Base-by-base conservation (phyloP, 371 early-diverging fungal species). In the Rhizomucor pusillus region DNA sequence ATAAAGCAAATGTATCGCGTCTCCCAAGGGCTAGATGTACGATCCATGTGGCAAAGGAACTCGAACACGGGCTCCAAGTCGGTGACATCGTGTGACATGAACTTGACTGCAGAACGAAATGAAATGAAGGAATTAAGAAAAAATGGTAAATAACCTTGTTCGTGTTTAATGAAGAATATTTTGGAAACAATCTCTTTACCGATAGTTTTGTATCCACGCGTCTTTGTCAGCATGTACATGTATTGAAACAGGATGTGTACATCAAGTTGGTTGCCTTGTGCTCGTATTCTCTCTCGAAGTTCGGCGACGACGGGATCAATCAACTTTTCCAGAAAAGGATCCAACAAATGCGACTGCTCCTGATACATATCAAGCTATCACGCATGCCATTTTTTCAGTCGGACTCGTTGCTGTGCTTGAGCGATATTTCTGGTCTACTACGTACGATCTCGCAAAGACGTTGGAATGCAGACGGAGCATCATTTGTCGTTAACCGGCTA, bases 151-250 rank as follows among this genome's bases (percentile, higher is more conserved):
- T n/a, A n/a, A n/a, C n/a, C n/a, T n/a, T n/a, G n/a, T n/a, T n/a
- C 35, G 47, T 34, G 16, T 1, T 22, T 44, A 18, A 20, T 7
- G 35, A 25, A 20, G 13, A 50, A 41, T 24, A 56, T 24, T 12
- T 12, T 22, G 12, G n/a, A 34, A 53, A 6, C 10, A 37, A 16
- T 43, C 19, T 48, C 24, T 46, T 61, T 76, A 87, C 87, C 82
- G 53, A 87, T 66, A 1, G 88, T 90, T 60, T 97, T 97, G 71
- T 85, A 87, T 5, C 96, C 95, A 39, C 97, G 85, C n/a, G 92
- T 89, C 57, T 92, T 93, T 66, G 85, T 79, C 35, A 93, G 62
- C 16, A 77, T 57, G 65, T 90, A 88, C 19, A 93, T 51, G 43
- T 86, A 70, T 3, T 70, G 63, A 66, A 87, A 90, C 4, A 79